Evolutionary conservation across 1,284 basidiomycete species (phyloP).

Genomic region (Trichosporon ovoides): DNA sequence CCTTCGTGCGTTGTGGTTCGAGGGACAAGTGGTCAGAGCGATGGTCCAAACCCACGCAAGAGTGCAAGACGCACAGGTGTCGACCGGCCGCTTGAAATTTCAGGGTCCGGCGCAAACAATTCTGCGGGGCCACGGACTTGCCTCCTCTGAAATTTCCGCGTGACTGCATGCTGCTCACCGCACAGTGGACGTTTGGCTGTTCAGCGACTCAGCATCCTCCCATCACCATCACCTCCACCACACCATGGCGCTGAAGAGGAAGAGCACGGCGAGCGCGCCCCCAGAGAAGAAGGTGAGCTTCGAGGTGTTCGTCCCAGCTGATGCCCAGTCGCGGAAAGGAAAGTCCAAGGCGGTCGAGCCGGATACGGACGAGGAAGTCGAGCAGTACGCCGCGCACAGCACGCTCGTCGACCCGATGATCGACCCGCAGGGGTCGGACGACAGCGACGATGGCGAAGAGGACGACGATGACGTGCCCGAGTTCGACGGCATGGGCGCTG

Average conservation of each 20-base stretch:
- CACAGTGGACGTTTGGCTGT: background rate
- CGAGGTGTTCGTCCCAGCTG: background rate
- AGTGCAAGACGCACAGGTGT: background rate
- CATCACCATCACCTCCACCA: background rate
- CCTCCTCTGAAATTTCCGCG: slow-evolving; percentile 5
- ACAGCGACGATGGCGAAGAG: slow-evolving; percentile 22
- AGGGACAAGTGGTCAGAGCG: background rate
- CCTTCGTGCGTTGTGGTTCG: background rate
- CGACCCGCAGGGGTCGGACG: slow-evolving; percentile 19
- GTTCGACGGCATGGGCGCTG: slow-evolving; percentile 25
- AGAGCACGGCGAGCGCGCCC: slow-evolving; percentile 7
- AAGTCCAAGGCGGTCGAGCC: slow-evolving; percentile 5
- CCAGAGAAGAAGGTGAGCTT: slow-evolving; percentile 16
- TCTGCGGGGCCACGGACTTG: slow-evolving; percentile 17
- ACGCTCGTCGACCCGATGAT: slow-evolving; percentile 25
- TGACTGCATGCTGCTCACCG: background rate
- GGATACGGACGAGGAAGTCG: slow-evolving; percentile 24
- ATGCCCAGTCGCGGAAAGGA: slow-evolving; percentile 13
- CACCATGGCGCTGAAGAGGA: slow-evolving; percentile 21
- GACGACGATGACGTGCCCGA: slow-evolving; percentile 19
- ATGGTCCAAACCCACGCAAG: background rate
- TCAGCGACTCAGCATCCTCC: slow-evolving; percentile 7
- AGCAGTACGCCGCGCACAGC: slow-evolving; percentile 11
- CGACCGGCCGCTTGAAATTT: background rate
- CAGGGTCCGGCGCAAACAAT: background rate